A percentile compares a stretch with the other conserved stretches of the same genome.
Evolutionary conservation across 1,284 basidiomycete species (phyloP).

Genomic region (Takashimella koratensis): DNA sequence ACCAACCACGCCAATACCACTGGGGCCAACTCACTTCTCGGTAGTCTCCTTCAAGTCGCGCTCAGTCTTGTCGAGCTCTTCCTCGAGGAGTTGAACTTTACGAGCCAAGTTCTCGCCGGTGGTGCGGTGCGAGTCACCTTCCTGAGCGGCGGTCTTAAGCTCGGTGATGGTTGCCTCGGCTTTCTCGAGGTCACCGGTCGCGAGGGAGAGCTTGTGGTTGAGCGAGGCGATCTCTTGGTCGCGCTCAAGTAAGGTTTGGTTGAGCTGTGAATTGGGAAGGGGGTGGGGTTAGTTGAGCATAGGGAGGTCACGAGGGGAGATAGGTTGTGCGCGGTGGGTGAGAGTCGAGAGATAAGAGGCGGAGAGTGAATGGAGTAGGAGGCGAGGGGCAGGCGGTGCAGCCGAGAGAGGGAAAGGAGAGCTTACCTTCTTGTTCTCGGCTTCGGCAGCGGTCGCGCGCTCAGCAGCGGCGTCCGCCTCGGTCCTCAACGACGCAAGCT

Average conservation of each 20-base stretch:
- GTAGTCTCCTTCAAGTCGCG: slow-evolving; percentile 96
- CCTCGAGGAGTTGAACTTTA: slow-evolving; percentile 90
- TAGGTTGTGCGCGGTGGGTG: background rate
- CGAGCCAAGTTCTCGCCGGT: slow-evolving; percentile 72
- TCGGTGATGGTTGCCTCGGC: slow-evolving; percentile 69
- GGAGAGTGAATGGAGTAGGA: background rate
- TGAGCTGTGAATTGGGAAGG: slow-evolving; percentile 47
- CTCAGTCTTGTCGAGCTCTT: slow-evolving; percentile 92
- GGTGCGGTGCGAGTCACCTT: slow-evolving; percentile 69
- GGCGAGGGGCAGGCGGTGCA: background rate
- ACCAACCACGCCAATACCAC: too few species aligned
- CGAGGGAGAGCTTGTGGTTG: slow-evolving; percentile 66
- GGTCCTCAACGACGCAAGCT: slow-evolving; percentile 63
- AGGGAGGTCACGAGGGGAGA: background rate
- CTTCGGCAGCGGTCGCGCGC: slow-evolving; percentile 81
- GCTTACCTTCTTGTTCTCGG: slow-evolving; percentile 67
- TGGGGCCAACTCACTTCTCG: slow-evolving; percentile 87
- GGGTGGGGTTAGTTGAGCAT: background rate
- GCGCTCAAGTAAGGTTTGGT: slow-evolving; percentile 74
- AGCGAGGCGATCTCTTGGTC: slow-evolving; percentile 88
- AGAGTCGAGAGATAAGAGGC: background rate
- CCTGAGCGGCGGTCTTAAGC: slow-evolving; percentile 66
- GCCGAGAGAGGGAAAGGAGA: background rate
- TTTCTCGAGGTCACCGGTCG: slow-evolving; percentile 73
- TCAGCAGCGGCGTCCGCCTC: slow-evolving; percentile 80